Percentiles rank a stretch among this genome's conserved stretches.
Conservation (phyloP, 257 asterid genomes). For the Nicotiana attenuata region DNA sequence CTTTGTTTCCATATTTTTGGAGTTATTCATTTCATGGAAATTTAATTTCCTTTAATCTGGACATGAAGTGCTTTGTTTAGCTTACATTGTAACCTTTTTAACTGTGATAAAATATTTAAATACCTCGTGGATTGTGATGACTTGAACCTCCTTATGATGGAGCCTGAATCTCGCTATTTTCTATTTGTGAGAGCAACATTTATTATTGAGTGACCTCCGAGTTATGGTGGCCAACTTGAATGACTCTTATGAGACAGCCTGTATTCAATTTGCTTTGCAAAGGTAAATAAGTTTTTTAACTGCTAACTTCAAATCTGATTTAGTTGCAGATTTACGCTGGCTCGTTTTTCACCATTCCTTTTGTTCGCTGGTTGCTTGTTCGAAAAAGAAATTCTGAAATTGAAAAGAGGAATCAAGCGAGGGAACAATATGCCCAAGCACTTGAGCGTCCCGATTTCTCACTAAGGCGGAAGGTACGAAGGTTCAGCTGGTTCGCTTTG, state of each 20-base stretch:
- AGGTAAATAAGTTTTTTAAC: background rate
- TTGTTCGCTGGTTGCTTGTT: slow-evolving; percentile 64
- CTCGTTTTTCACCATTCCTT: slow-evolving; percentile 86
- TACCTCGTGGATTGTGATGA: background rate
- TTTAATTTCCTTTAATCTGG: background rate
- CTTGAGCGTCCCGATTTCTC: slow-evolving; percentile 73
- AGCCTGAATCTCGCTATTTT: background rate
- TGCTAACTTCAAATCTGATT: background rate
- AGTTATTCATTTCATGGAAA: background rate
- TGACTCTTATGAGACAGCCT: background rate
- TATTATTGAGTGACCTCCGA: too few species aligned
- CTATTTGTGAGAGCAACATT: background rate
- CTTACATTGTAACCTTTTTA: too few species aligned
- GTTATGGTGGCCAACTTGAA: background rate
- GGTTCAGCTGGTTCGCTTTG: background rate
- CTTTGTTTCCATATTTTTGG: background rate
- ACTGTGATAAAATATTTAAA: background rate
- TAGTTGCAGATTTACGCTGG: slow-evolving; percentile 80
- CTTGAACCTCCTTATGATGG: background rate
- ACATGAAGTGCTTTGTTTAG: too few species aligned
- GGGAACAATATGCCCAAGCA: slow-evolving; percentile 55
- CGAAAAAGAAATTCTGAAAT: slow-evolving; percentile 57
- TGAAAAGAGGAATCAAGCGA: slow-evolving; percentile 55
- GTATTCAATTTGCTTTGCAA: background rate
- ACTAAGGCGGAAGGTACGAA: slow-evolving; percentile 67